Evolutionary conservation across 2,329 filamentous ascomycete species (phyloP).

Genomic region (Talaromyces sp.): DNA sequence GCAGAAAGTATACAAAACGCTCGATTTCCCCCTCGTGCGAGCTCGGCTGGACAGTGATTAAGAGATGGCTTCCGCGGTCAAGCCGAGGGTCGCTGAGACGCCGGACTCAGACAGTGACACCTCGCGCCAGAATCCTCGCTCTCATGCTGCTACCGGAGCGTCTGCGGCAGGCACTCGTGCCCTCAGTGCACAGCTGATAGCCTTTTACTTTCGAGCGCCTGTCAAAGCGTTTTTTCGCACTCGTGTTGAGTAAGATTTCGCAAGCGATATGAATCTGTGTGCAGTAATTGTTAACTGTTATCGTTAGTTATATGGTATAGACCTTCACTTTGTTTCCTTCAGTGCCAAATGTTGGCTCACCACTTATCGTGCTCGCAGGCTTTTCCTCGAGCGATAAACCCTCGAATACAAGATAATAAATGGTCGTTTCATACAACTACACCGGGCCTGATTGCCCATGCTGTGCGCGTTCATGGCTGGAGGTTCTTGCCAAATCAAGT

Average conservation of each 20-base stretch:
- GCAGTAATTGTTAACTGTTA: slow-evolving; percentile 18
- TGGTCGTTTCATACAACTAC: slow-evolving; percentile 62
- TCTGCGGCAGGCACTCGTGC: slow-evolving; percentile 82
- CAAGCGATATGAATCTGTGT: slow-evolving; percentile 1
- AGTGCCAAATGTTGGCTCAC: slow-evolving; percentile 15
- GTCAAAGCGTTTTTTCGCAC: slow-evolving; percentile 91
- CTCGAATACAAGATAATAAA: slow-evolving; percentile 42
- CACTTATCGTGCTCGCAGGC: slow-evolving; percentile 40
- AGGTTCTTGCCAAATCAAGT: slow-evolving; percentile 62
- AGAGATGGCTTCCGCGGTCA: slow-evolving; percentile 8
- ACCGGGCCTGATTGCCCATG: slow-evolving; percentile 58
- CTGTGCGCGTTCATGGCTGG: slow-evolving; percentile 60
- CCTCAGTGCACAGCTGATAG: slow-evolving; percentile 74
- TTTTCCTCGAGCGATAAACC: slow-evolving; percentile 61
- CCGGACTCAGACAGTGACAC: slow-evolving; percentile 6
- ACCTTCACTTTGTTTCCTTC: neutral
- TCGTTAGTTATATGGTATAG: slow-evolving; percentile 50
- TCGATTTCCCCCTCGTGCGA: slow-evolving; percentile 4
- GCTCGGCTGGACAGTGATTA: slow-evolving; percentile 1
- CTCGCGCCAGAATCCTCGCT: slow-evolving; percentile 39
- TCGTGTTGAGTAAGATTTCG: slow-evolving; percentile 73
- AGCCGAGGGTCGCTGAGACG: neutral
- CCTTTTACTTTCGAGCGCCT: slow-evolving; percentile 88
- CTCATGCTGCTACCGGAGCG: slow-evolving; percentile 66
- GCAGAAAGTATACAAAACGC: slow-evolving; percentile 1